A percentile compares a stretch with the other conserved stretches of the same genome.
phyloP scores from a whole-genome alignment of 2,329 filamentous ascomycete genomes.

The Ascochyta koolunga region DNA sequence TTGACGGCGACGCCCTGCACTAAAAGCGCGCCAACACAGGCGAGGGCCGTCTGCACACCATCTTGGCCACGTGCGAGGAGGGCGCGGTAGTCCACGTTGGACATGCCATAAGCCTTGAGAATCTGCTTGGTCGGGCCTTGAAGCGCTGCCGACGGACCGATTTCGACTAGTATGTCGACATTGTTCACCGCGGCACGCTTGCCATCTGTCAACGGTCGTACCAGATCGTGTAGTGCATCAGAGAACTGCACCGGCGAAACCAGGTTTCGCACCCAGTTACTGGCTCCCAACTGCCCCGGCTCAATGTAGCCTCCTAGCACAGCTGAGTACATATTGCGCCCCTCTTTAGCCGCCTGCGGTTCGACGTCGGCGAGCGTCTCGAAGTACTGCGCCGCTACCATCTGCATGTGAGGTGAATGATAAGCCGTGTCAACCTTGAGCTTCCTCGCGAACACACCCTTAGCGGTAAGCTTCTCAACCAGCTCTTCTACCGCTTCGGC shows the following conservation, averaged over 20 bases:
- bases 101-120: not conserved
- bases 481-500: conserved; percentile 44
- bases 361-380: not conserved
- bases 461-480: conserved; percentile 38
- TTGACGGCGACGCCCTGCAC: not conserved
- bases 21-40: not conserved
- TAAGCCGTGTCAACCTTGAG: conserved; percentile 42
- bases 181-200: not conserved
- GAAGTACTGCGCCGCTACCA: conserved; percentile 22
- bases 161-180: conserved; percentile 1
- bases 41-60: conserved; percentile 2
- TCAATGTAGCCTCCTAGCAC: not conserved
- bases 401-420: conserved; percentile 35
- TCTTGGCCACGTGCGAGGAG: not conserved
- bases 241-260: conserved; percentile 12
- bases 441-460: conserved; percentile 47
- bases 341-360: not conserved
- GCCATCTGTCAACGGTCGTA: not conserved
- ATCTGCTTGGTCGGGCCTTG: conserved; percentile 17
- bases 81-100: not conserved
- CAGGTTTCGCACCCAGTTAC: conserved; percentile 20
- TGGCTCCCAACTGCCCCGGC: not conserved
- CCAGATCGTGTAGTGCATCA: not conserved
- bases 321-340: conserved; percentile 1
- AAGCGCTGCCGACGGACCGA: conserved; percentile 14